Conservation (phyloP, 768 basidiomycete genomes). For the Phylloporus scabripes region DNA sequence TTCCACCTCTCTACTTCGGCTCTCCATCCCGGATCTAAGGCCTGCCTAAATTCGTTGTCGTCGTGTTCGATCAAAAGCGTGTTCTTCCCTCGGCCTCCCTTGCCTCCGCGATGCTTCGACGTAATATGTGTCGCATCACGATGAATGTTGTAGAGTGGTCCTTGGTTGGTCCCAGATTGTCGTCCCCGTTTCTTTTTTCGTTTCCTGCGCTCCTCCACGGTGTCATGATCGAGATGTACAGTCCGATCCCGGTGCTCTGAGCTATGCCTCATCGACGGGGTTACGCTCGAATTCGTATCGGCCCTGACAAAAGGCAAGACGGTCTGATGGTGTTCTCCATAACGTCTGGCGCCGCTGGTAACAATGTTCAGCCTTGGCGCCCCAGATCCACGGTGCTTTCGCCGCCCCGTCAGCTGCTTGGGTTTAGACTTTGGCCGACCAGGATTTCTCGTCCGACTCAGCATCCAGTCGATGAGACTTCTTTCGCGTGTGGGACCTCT, state of each 20-base stretch:
- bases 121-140: constrained; percentile 35
- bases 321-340: constrained; percentile 35
- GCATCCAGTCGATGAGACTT: constrained; percentile 67
- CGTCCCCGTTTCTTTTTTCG: constrained; percentile 25
- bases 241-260: constrained; percentile 9
- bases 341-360: constrained; percentile 33
- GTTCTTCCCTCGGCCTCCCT: constrained; percentile 5
- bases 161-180: constrained; percentile 25
- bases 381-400: constrained; percentile 8
- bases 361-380: constrained; percentile 32
- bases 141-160: constrained; percentile 36
- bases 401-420: constrained; percentile 11
- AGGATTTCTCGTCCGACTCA: constrained; percentile 38
- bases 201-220: constrained; percentile 4
- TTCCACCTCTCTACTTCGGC: constrained; percentile 31
- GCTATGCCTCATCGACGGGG: constrained; percentile 5
- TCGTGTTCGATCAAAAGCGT: constrained; percentile 41
- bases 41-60: constrained; percentile 39
- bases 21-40: constrained; percentile 37
- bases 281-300: constrained; percentile 6
- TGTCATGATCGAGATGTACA: constrained; percentile 6
- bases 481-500: constrained; percentile 31
- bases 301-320: constrained; percentile 32
- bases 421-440: constrained; percentile 9
- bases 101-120: constrained; percentile 19